Percentiles rank a stretch among this genome's conserved stretches.
Conservation (phyloP, 257 asterid species). For the Rehmannia glutinosa region DNA sequence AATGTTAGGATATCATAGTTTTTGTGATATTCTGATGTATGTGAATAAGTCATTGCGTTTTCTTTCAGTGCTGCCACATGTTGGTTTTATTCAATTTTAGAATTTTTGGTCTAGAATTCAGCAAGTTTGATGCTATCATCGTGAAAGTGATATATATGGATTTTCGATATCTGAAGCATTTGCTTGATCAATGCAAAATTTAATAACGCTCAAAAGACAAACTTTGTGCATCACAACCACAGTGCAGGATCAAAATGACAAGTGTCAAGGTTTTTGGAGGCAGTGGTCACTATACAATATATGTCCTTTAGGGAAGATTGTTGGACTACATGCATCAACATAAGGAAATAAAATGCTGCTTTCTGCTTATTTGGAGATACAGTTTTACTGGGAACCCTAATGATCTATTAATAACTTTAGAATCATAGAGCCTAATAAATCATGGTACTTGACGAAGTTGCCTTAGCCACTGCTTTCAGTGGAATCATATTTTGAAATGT, state of each 20-base stretch:
- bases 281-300: background rate
- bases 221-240: background rate
- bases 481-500: background rate
- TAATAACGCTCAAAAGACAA: background rate
- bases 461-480: background rate
- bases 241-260: background rate
- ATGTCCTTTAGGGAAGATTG: background rate
- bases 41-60: background rate
- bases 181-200: background rate
- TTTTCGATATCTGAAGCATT: background rate
- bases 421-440: background rate
- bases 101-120: conserved; percentile 1
- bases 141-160: background rate
- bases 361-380: background rate
- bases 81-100: background rate
- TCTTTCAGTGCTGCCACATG: conserved; percentile 1
- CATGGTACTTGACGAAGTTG: background rate
- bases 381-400: background rate
- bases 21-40: conserved; percentile 4
- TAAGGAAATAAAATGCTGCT: background rate
- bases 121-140: background rate
- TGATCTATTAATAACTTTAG: background rate
- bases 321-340: background rate
- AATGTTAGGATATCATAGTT: background rate
- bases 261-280: background rate